Base-by-base conservation (phyloP, 2,329 filamentous ascomycete genomes). In the Chaetoscypha palmicola region DNA sequence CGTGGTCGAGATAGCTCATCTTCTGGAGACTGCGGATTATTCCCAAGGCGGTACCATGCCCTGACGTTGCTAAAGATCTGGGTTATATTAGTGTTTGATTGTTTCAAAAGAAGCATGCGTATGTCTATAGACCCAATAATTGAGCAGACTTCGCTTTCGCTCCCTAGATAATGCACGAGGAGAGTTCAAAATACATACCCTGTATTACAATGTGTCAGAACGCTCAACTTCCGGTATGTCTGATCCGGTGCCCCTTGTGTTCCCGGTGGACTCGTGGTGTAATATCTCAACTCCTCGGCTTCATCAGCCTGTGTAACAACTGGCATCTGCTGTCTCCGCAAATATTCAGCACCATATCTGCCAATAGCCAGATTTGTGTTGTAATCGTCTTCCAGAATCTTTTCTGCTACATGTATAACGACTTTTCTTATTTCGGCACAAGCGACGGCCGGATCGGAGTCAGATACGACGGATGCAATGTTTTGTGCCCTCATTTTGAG, bases 131-230 rank as follows among this genome's bases (percentile, higher is more conserved):
- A n/a, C n/a, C n/a, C n/a, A n/a, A n/a, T n/a, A n/a, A n/a, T n/a
- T n/a, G n/a, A n/a, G n/a, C n/a, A n/a, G n/a, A n/a, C n/a, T n/a
- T n/a, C n/a, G n/a, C n/a, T n/a, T n/a, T n/a, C n/a, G n/a, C n/a
- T n/a, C n/a, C n/a, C n/a, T n/a, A n/a, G n/a, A n/a, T n/a, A n/a
- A n/a, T n/a, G n/a, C n/a, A n/a, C n/a, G n/a, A 41, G 23, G 17
- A 2, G 40, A 43, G 4, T 11, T 19, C 21, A 20, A 19, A 9
- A 17, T 9, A 52, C 68, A 46, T 71, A 84, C 80, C 92, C 92
- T 17, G 92, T 98, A 65, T 98, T 98, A 73, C 92, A 98, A 66
- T 98, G 94, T 9, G 92, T 98, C 54, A 98, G 68, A 33, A 98
- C 83, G n/a, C 86, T 87, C 37, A 95, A 68, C 52, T 72, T 70